Conservation (phyloP, 2,329 filamentous ascomycete species). For the Myriosclerotinia curreyana region DNA sequence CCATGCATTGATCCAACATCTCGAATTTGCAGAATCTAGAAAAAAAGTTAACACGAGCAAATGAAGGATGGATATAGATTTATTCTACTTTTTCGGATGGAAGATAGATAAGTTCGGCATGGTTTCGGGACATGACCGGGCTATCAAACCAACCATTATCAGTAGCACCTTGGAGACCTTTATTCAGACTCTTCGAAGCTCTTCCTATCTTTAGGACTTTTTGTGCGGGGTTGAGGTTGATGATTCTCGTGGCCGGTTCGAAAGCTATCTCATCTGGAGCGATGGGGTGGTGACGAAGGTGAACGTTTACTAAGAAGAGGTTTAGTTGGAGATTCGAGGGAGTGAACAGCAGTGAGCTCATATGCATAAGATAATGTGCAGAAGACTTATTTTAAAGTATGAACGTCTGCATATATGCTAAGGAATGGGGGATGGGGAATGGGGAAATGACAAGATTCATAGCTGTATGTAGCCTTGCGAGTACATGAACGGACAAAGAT, state of each 20-base stretch:
- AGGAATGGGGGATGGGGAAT: too few relatives aligned
- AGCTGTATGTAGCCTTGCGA: conserved; percentile 3
- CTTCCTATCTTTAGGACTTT: conserved; percentile 42
- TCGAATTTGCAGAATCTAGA: conserved; percentile 46
- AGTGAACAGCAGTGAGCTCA: not conserved
- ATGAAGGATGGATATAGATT: conserved; percentile 6
- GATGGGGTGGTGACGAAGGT: conserved; percentile 2
- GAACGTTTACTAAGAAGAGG: conserved; percentile 28
- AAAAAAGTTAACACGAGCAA: conserved; percentile 28
- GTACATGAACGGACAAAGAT: not conserved
- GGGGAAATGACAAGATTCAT: conserved; percentile 1
- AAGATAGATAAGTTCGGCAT: conserved; percentile 55
- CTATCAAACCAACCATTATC: conserved; percentile 68
- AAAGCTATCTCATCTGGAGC: not conserved
- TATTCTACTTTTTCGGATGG: conserved; percentile 45
- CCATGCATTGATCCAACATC: conserved; percentile 62
- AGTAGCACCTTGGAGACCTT: conserved; percentile 44
- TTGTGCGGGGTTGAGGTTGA: conserved; percentile 30
- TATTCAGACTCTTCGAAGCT: conserved; percentile 46
- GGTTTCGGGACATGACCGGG: conserved; percentile 67
- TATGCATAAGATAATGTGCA: not conserved
- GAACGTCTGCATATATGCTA: not conserved
- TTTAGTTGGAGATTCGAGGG: conserved; percentile 19
- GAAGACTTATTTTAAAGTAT: not conserved
- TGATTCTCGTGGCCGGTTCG: conserved; percentile 27